Evolutionary conservation across 345 rosid genomes (phyloP), one percentile per base, ranked within the genome.

Genomic region (Turritis glabra): DNA sequence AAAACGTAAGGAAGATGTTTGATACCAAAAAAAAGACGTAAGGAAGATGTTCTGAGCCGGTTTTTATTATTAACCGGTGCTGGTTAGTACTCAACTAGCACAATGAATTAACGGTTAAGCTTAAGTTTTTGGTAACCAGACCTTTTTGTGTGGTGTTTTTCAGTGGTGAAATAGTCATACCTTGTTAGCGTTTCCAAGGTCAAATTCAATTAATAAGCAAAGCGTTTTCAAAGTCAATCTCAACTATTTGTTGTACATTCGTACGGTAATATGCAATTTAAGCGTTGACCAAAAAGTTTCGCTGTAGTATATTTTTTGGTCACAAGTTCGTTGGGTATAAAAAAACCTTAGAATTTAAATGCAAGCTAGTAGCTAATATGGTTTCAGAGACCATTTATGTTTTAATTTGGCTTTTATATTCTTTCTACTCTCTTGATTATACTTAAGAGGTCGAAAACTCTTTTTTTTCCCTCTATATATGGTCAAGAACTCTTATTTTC

Each of bases 261-360:
- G 47, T 68, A 75, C 63, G 69, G 37, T 67, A 60, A 75, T 59
- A 50, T 58, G 73, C 68, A 67, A 58, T 59, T 75, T 15, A 10
- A 58, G 17, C 1, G 22, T 40, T 68, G 48, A 75, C 79, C 68
- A 1, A 59, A 27, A n/a, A 37, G 3, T 8, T 64, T 47, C 21
- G 22, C 41, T 53, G 19, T 27, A 37, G 29, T 3, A 21, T 22
- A 7, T 25, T 41, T 43, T 44, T 44, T 14, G 2, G 47, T 73
- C 38, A 54, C 27, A 27, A 43, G 64, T 17, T 53, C 44, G 19
- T 52, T 63, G 53, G 11, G 1, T 35, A 0, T 35, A 35, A 18
- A 17, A 17, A 19, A 51, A 50, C 69, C 41, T 35, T 27, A 12
- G 52, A 44, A 44, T 22, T 12, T 37, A 13, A 37, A 21, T 13